A percentile compares a stretch with the other conserved stretches of the same genome.
Conservation (phyloP, 345 rosid species). For the Eucalyptus sp. region DNA sequence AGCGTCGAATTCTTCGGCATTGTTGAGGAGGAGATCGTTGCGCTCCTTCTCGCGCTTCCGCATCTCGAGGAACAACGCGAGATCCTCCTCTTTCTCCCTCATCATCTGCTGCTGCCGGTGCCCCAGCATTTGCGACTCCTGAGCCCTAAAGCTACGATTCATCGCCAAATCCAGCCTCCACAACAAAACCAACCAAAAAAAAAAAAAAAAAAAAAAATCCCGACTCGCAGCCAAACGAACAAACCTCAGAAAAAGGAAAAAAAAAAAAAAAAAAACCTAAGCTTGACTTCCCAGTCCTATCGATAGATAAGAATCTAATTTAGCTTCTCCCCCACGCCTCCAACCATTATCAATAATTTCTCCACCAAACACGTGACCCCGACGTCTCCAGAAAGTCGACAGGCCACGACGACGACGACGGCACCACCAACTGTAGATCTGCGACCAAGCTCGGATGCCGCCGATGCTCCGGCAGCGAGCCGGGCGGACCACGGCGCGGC, state of each 20-base stretch:
- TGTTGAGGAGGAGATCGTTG: constrained; percentile 38
- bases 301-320: not conserved
- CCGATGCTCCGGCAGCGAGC: not conserved
- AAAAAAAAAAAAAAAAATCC: not conserved
- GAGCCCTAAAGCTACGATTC: constrained; percentile 95
- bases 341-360: not conserved
- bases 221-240: not conserved
- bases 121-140: constrained; percentile 68
- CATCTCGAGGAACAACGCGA: constrained; percentile 90
- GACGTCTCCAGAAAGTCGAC: not conserved
- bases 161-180: constrained; percentile 12
- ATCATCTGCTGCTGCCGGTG: constrained; percentile 72
- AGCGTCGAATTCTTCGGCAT: constrained; percentile 54
- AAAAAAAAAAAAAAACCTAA: constrained; percentile 3
- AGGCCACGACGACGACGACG: not conserved
- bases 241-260: not conserved
- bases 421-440: constrained; percentile 1
- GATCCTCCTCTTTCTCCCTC: constrained; percentile 94
- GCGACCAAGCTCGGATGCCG: constrained; percentile 1
- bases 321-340: constrained; percentile 21
- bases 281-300: not conserved
- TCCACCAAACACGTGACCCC: constrained; percentile 6
- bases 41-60: constrained; percentile 78
- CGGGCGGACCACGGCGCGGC: not conserved
- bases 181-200: not conserved